phyloP scores from a whole-genome alignment of 257 asterid genomes.

The Cruciata laevipes region DNA sequence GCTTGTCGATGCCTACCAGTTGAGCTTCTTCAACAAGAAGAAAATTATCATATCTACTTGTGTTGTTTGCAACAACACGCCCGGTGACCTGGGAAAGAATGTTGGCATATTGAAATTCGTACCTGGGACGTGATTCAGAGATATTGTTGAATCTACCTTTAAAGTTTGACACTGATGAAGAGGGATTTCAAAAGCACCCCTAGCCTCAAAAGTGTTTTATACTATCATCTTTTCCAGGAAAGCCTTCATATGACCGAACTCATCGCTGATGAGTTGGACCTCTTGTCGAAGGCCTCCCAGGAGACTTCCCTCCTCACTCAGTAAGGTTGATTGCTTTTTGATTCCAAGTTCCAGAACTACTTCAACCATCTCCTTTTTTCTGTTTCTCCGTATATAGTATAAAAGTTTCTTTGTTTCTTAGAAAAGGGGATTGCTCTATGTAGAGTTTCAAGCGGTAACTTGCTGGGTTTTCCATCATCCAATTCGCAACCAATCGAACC shows the following conservation, averaged over 20 bases:
- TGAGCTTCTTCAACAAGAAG: background rate
- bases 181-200: too few species aligned
- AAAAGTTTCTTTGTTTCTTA: too few species aligned
- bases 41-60: background rate
- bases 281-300: background rate
- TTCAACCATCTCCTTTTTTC: too few species aligned
- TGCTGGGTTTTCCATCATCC: background rate
- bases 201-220: background rate
- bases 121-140: background rate
- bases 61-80: background rate
- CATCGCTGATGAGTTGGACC: slow-evolving; percentile 4
- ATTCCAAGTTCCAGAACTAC: too few species aligned
- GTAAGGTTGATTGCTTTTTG: too few species aligned
- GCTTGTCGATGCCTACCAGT: background rate
- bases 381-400: too few species aligned
- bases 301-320: background rate
- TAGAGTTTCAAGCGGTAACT: background rate
- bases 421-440: too few species aligned
- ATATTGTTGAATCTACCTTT: background rate
- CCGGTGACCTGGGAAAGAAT: background rate
- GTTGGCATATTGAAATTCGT: background rate
- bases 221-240: background rate
- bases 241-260: slow-evolving; percentile 1
- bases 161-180: background rate
- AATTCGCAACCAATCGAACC: background rate